Percentiles rank a stretch among this genome's conserved stretches.
Conservation (phyloP, 2,329 filamentous ascomycete species). For the Fusarium sp. region DNA sequence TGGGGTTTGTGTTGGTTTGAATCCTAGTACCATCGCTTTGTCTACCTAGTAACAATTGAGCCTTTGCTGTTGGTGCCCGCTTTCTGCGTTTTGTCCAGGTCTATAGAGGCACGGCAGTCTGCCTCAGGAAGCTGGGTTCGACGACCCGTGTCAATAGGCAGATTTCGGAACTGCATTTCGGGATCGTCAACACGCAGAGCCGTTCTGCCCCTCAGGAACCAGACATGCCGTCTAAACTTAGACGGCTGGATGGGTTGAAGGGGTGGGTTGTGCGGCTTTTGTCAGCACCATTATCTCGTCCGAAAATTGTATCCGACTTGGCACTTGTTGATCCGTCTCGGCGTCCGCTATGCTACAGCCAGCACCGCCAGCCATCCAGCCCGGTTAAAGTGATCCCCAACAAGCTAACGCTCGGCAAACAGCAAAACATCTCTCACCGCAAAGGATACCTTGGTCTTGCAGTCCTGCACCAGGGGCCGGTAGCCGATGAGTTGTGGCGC, state of each 20-base stretch:
- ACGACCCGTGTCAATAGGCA: background rate
- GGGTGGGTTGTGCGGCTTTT: conserved; percentile 1
- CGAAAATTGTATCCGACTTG: conserved; percentile 27
- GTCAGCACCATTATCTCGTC: conserved; percentile 20
- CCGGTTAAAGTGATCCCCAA: conserved; percentile 34
- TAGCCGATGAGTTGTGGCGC: conserved; percentile 39
- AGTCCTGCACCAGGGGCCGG: conserved; percentile 19
- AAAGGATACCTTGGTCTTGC: conserved; percentile 13
- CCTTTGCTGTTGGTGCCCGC: conserved; percentile 5
- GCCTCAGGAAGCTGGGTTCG: background rate
- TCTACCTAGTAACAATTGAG: conserved; percentile 2
- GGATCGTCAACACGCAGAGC: conserved; percentile 2
- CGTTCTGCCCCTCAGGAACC: conserved; percentile 19
- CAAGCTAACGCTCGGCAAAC: conserved; percentile 8
- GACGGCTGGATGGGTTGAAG: conserved; percentile 5
- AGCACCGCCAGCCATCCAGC: background rate
- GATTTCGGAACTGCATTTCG: conserved; percentile 7
- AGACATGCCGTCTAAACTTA: conserved; percentile 9
- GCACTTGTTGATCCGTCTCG: conserved; percentile 32
- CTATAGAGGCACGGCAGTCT: no score
- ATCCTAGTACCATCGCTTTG: conserved; percentile 5
- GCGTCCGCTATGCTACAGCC: conserved; percentile 9
- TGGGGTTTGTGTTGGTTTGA: conserved; percentile 2
- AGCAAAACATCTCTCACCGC: conserved; percentile 17
- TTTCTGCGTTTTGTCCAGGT: background rate